These are phyloP conservation scores for Epichloe glyceriae DNA, from an alignment of 2,329 filamentous ascomycete genomes.

Conservation along the genomic window DNA sequence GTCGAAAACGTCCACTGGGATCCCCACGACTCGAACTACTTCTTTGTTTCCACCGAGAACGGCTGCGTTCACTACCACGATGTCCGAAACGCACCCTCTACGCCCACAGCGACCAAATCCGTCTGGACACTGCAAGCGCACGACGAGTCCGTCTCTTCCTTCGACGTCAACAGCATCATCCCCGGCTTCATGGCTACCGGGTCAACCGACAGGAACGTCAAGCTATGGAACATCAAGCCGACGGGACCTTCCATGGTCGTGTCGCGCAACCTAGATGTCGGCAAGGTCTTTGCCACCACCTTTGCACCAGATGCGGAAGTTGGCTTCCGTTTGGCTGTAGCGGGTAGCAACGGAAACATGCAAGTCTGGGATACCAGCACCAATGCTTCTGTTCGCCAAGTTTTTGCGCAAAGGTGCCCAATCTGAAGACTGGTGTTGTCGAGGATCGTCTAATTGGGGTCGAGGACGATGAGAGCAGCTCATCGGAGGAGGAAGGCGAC, in stretches of 20 bases:
- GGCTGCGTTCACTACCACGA: conserved; percentile 91
- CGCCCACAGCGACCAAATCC: conserved; percentile 64
- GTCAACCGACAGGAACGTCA: conserved; percentile 87
- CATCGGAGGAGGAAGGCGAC: conserved; percentile 41
- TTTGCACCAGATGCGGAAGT: conserved; percentile 89
- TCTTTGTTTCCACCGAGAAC: conserved; percentile 88
- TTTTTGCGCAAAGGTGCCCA: conserved; percentile 58
- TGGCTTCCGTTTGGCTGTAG: conserved; percentile 82
- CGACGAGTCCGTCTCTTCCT: conserved; percentile 80
- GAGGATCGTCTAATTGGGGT: conserved; percentile 70
- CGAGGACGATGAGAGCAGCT: conserved; percentile 53
- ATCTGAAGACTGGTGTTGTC: conserved; percentile 46
- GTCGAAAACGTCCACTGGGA: conserved; percentile 91
- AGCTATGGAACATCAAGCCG: conserved; percentile 84
- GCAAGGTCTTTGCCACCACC: conserved; percentile 80
- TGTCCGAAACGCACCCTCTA: conserved; percentile 59
- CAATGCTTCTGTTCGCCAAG: conserved; percentile 71
- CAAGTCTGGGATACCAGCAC: conserved; percentile 96
- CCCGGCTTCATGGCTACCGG: conserved; percentile 90
- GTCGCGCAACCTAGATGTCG: conserved; percentile 81
- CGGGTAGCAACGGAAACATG: conserved; percentile 83
- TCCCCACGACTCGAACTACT: conserved; percentile 81
- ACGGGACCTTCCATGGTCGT: conserved; percentile 82
- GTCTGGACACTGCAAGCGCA: conserved; percentile 94
- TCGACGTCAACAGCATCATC: conserved; percentile 81